phyloP scores from a whole-genome alignment of 2,329 filamentous ascomycete genomes.

The Aspergillus intermedius region DNA sequence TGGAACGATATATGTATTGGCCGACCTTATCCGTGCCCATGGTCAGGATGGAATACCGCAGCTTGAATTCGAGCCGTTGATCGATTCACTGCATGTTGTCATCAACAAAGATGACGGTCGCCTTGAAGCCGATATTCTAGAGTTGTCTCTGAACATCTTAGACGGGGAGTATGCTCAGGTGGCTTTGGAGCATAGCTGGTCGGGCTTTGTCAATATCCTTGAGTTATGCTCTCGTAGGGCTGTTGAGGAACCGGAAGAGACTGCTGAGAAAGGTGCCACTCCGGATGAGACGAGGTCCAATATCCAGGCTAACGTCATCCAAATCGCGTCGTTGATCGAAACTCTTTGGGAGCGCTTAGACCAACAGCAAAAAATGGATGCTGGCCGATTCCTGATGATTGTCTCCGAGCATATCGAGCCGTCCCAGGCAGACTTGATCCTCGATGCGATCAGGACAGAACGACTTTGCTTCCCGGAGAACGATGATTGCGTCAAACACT shows the following conservation, averaged over 20 bases:
- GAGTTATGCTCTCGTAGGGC: slow-evolving; percentile 30
- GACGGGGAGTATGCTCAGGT: slow-evolving; percentile 31
- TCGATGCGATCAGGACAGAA: slow-evolving; percentile 28
- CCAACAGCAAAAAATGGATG: slow-evolving; percentile 29
- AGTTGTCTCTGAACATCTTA: slow-evolving; percentile 34
- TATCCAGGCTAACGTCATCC: slow-evolving; percentile 33
- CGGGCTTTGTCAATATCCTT: slow-evolving; percentile 26
- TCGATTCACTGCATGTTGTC: slow-evolving; percentile 30
- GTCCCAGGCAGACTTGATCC: slow-evolving; percentile 33
- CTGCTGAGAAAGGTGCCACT: slow-evolving; percentile 15
- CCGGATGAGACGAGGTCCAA: slow-evolving; percentile 31
- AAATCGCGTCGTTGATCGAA: slow-evolving; percentile 32
- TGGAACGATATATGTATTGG: slow-evolving; percentile 36
- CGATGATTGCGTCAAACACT: slow-evolving; percentile 27
- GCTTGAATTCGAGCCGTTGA: slow-evolving; percentile 30
- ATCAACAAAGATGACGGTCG: slow-evolving; percentile 31
- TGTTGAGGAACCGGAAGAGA: slow-evolving; percentile 21
- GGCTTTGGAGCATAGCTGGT: slow-evolving; percentile 28
- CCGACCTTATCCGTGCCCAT: slow-evolving; percentile 34
- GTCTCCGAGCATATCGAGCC: slow-evolving; percentile 31
- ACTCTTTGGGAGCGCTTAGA: slow-evolving; percentile 32
- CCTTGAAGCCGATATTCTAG: slow-evolving; percentile 35
- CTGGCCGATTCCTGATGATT: slow-evolving; percentile 30
- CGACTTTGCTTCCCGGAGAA: slow-evolving; percentile 29
- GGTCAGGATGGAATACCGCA: slow-evolving; percentile 34